Conservation (phyloP, 345 rosid genomes). For the Eucalyptus sideroxylon region DNA sequence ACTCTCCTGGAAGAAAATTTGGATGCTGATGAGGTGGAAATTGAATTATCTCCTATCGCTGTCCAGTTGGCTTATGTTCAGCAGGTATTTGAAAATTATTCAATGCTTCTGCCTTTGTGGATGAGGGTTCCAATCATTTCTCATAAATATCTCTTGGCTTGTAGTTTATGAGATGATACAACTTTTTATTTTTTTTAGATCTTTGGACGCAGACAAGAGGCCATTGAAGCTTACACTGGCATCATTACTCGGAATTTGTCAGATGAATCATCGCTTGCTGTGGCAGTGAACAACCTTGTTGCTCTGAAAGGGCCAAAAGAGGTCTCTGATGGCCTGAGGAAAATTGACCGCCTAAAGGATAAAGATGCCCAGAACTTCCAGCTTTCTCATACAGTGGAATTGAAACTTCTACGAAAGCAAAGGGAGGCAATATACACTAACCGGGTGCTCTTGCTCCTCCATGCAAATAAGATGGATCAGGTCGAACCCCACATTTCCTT, state of each 20-base stretch:
- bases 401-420: conserved; percentile 66
- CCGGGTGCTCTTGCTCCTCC: conserved; percentile 79
- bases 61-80: conserved; percentile 88
- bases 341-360: conserved; percentile 78
- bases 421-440: conserved; percentile 76
- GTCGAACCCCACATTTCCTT: conserved; percentile 12
- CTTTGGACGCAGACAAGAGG: conserved; percentile 56
- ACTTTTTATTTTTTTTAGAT: conserved; percentile 34
- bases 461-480: conserved; percentile 95
- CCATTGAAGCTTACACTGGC: conserved; percentile 46
- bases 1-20: conserved; percentile 59
- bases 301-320: conserved; percentile 79
- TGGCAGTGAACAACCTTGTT: conserved; percentile 77
- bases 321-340: conserved; percentile 65
- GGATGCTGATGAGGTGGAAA: conserved; percentile 78
- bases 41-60: conserved; percentile 75
- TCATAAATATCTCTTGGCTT: neutral
- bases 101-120: neutral
- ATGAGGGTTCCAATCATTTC: neutral
- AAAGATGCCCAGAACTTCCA: conserved; percentile 37
- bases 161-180: neutral
- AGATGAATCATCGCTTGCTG: conserved; percentile 80
- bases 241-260: conserved; percentile 55
- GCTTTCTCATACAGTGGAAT: conserved; percentile 56
- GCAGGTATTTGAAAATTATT: conserved; percentile 25